These are phyloP conservation scores for Eustoma russellianum DNA, from an alignment of 257 asterid species.

Conservation along the genomic window DNA sequence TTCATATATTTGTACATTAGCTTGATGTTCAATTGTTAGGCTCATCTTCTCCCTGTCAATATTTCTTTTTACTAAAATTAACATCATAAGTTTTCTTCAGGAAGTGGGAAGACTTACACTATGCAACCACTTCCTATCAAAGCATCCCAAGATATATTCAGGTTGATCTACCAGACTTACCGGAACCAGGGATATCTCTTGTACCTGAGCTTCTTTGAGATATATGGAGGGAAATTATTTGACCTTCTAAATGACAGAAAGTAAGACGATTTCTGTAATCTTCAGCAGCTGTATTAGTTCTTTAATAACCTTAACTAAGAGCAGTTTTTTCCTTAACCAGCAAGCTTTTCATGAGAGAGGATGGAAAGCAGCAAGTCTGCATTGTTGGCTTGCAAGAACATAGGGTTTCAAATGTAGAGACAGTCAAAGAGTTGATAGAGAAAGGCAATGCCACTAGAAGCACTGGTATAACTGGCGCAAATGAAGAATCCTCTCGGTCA, in stretches of 20 bases:
- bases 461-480: constrained; percentile 34
- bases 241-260: constrained; percentile 36
- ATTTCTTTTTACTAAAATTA: too few species aligned
- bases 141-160: constrained; percentile 27
- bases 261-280: constrained; percentile 14
- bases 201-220: constrained; percentile 30
- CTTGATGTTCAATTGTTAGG: too few species aligned
- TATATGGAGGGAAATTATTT: constrained; percentile 34
- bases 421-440: constrained; percentile 26
- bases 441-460: constrained; percentile 32
- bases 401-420: constrained; percentile 25
- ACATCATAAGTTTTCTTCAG: constrained; percentile 6
- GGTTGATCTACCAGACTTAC: constrained; percentile 18
- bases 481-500: constrained; percentile 36
- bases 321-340: constrained; percentile 10
- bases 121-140: constrained; percentile 36
- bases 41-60: too few species aligned
- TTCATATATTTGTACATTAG: too few species aligned
- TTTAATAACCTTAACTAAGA: constrained; percentile 1
- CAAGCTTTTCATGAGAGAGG: constrained; percentile 34
- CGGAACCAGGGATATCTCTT: constrained; percentile 26
- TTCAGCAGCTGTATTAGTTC: background rate
- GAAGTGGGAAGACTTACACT: constrained; percentile 37
- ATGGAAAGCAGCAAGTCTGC: constrained; percentile 36
- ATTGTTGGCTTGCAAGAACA: constrained; percentile 35